These are phyloP conservation scores for Anthracocystis panici-leucophaei DNA, from an alignment of 1,284 basidiomycete species.

Conservation along the genomic window DNA sequence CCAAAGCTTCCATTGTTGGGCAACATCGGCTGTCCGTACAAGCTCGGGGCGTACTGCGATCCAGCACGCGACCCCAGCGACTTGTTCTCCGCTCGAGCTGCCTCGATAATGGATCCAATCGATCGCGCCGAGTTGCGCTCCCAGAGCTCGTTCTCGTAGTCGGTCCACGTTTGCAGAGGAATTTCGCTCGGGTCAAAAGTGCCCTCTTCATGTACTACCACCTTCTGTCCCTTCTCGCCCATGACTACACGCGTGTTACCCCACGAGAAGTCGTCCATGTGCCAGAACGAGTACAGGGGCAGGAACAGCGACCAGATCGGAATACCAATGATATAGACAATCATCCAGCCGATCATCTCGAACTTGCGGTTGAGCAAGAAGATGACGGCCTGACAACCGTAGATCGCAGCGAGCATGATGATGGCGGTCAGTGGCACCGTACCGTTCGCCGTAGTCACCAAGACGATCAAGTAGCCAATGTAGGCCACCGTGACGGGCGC, in stretches of 20 bases:
- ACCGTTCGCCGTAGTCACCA: constrained; percentile 57
- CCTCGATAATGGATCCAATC: constrained; percentile 58
- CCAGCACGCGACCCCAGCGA: constrained; percentile 53
- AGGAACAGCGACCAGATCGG: constrained; percentile 92
- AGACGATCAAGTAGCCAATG: constrained; percentile 73
- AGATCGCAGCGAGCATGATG: constrained; percentile 91
- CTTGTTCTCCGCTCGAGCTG: constrained; percentile 56
- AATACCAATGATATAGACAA: constrained; percentile 76
- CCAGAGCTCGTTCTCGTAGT: constrained; percentile 73
- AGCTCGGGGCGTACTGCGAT: constrained; percentile 56
- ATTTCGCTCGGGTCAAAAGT: constrained; percentile 97
- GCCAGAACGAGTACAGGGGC: constrained; percentile 97
- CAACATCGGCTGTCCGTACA: constrained; percentile 51
- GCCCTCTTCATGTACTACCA: constrained; percentile 94
- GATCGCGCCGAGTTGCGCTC: constrained; percentile 59
- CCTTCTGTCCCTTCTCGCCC: constrained; percentile 85
- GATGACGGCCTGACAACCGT: constrained; percentile 75
- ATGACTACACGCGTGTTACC: constrained; percentile 92
- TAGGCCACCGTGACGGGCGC: constrained; percentile 89
- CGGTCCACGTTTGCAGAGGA: constrained; percentile 94
- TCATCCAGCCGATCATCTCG: constrained; percentile 68
- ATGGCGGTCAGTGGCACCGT: constrained; percentile 75
- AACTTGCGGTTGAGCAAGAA: constrained; percentile 69
- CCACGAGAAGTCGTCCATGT: constrained; percentile 97
- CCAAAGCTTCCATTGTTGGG: constrained; percentile 48